Evolutionary conservation across 2,329 filamentous ascomycete genomes (phyloP).

Genomic region (Colletotrichum tabaci): DNA sequence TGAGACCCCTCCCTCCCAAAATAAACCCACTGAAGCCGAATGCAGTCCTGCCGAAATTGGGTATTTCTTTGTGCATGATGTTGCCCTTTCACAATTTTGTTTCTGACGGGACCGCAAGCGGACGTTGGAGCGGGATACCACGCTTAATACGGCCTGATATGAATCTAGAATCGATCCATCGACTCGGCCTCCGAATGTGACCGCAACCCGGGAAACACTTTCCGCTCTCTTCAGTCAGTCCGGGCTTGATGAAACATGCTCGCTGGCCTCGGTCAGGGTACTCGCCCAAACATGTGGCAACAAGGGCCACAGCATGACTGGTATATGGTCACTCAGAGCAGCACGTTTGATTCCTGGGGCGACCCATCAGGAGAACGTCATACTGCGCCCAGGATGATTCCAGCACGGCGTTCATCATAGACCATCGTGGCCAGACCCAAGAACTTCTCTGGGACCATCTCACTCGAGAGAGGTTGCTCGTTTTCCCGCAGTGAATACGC

Average conservation of each 20-base stretch:
- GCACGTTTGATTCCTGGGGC: neutral
- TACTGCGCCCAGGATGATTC: neutral
- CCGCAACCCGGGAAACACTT: neutral
- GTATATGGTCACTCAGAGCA: neutral
- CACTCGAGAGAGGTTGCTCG: slow-evolving; percentile 44
- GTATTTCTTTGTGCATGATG: neutral
- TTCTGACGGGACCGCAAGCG: neutral
- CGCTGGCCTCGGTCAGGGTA: no score
- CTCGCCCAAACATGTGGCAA: neutral
- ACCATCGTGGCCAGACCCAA: slow-evolving; percentile 44
- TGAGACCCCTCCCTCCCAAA: neutral
- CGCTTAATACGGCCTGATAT: neutral
- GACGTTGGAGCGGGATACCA: neutral
- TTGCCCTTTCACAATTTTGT: neutral
- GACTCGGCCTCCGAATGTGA: neutral
- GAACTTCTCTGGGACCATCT: slow-evolving; percentile 46
- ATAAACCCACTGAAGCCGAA: neutral
- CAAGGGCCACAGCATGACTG: no score
- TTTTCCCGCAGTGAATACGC: slow-evolving; percentile 45
- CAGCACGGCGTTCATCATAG: slow-evolving; percentile 15
- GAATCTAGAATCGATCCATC: neutral
- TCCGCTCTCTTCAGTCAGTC: neutral
- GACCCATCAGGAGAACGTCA: neutral
- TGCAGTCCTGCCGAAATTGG: neutral
- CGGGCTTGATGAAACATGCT: neutral